Percentiles rank a stretch among this genome's conserved stretches.
phyloP scores from a whole-genome alignment of 768 basidiomycete species.

The Pleurotus cornucopiae region DNA sequence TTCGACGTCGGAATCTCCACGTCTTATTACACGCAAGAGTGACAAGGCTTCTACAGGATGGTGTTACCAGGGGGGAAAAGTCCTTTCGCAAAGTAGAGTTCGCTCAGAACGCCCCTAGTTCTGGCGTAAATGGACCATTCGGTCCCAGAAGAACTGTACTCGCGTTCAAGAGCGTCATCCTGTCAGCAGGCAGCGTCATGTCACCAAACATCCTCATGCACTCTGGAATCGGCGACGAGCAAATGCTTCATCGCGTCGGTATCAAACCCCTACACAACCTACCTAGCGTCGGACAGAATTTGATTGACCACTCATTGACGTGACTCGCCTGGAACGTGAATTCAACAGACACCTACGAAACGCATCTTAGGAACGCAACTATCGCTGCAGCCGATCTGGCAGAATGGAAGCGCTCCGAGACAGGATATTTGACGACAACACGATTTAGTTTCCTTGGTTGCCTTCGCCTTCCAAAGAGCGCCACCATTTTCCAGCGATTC shows the following conservation, averaged over 20 bases:
- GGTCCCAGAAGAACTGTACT: neutral
- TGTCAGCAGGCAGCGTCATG: slow-evolving; percentile 24
- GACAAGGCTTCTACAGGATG: slow-evolving; percentile 8
- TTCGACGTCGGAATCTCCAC: slow-evolving; percentile 20
- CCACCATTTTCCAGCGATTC: slow-evolving; percentile 23
- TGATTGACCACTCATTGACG: slow-evolving; percentile 16
- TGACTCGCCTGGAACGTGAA: slow-evolving; percentile 8
- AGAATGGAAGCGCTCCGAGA: slow-evolving; percentile 16
- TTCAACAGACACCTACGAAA: slow-evolving; percentile 13
- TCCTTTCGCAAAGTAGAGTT: slow-evolving; percentile 18
- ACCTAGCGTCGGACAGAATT: slow-evolving; percentile 23
- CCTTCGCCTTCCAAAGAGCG: slow-evolving; percentile 20
- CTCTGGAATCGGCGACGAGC: slow-evolving; percentile 21
- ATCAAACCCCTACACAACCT: slow-evolving; percentile 14
- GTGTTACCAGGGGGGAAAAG: neutral
- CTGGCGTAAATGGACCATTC: neutral
- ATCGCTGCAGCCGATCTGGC: slow-evolving; percentile 8
- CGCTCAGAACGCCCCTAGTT: slow-evolving; percentile 7
- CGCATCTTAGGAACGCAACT: slow-evolving; percentile 11
- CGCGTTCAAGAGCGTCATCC: slow-evolving; percentile 20
- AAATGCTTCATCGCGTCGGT: slow-evolving; percentile 8
- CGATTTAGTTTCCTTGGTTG: slow-evolving; percentile 13
- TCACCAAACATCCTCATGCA: slow-evolving; percentile 20
- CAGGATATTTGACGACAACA: slow-evolving; percentile 15
- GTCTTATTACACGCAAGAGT: slow-evolving; percentile 18